Evolutionary conservation across 176 grass and related monocot genomes (phyloP), one percentile per base, ranked within the genome.

Genomic region (Carex kokanica): DNA sequence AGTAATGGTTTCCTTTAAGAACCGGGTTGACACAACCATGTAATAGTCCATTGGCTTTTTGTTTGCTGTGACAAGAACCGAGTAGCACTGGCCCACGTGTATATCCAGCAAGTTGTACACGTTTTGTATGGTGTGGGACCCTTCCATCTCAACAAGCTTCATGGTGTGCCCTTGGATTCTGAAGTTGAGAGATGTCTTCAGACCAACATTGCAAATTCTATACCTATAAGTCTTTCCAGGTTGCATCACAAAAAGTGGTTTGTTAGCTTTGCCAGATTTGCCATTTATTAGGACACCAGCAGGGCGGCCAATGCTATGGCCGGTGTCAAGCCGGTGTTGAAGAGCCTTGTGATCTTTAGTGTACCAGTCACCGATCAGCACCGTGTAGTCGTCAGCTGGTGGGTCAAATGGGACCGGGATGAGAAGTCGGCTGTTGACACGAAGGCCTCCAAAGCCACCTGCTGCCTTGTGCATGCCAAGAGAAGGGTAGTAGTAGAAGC

Each of bases 71-170:
- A 90, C 87, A 10, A 98, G 89, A 68, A 98, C 85, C 36, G 95
- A 98, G 51, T 87, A 86, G 92, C 95, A 98, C 88, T 98, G 95
- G 6, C 87, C 92, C 65, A 86, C 77, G 66, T 98, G 95, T 72
- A 94, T 40, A 91, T 98, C 95, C 0, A 98, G 56, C 3, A 92
- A 90, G 13, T 91, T 87, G 74, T 98, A 98, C 9, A 20, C 4
- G 86, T 93, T 98, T 86, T 98, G 95, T 81, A 98, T 65, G 4
- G 95, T 98, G 90, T 98, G 95, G 60, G 95, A 98, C 0, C 95
- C 95, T 62, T 98, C 95, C 87, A 94, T 88, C 92, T 98, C 95
- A 0, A 98, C 90, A 0, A 98, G 90, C 88, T 82, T 90, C 9
- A 90, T 21, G 54, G 0, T 6, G 81, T 98, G 95, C n/a, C 69